Base-by-base conservation (phyloP, 345 rosid genomes). In the Arabidopsis arenosa region DNA sequence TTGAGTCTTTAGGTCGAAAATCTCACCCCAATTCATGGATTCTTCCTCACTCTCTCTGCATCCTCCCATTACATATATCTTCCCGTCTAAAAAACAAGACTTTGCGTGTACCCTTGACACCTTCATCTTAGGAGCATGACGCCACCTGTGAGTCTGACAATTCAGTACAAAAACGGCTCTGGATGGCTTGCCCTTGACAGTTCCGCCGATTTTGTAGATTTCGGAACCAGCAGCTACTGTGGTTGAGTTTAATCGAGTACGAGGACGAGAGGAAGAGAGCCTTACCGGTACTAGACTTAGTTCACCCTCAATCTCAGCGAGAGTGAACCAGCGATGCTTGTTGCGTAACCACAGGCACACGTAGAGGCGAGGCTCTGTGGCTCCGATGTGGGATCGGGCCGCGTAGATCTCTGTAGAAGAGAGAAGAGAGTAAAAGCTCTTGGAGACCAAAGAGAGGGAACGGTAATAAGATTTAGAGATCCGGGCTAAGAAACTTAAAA, bases 71-170 rank as follows among this genome's bases (percentile, higher is more conserved):
- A 89, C 88, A 41, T 86, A 86, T 18, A 18, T 18, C 21, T 18
- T 18, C 21, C 21, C 21, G 21, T 18, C 21, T 36, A 36, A 36
- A 36, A 36, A 36, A 36, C 39, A 36, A 18, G 54, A 92, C 1
- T 89, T 82, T 7, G 97, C 79, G 49, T 81, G 78, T 55, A 83
- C 87, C 8, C 97, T 87, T 2, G 81, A 74, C n/a, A 87, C 68
- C 1, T 66, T 84, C 94, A 89, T 84, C 52, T 26, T 66, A 13
- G 91, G 86, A 35, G 80, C 77, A 23, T 72, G 43, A 59, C 78
- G 79, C 92, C 94, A 89, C 9, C 66, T 72, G 85, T 85, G 80
- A 67, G 74, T 62, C 17, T 90, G 82, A 84, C 92, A 89, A 58
- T 91, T 91, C 11, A 91, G 80, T 8, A 78, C 70, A 90, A 87